Evolutionary conservation across 1,284 basidiomycete species (phyloP), one percentile per base, ranked within the genome.

Genomic region (Moesziomyces sp.): DNA sequence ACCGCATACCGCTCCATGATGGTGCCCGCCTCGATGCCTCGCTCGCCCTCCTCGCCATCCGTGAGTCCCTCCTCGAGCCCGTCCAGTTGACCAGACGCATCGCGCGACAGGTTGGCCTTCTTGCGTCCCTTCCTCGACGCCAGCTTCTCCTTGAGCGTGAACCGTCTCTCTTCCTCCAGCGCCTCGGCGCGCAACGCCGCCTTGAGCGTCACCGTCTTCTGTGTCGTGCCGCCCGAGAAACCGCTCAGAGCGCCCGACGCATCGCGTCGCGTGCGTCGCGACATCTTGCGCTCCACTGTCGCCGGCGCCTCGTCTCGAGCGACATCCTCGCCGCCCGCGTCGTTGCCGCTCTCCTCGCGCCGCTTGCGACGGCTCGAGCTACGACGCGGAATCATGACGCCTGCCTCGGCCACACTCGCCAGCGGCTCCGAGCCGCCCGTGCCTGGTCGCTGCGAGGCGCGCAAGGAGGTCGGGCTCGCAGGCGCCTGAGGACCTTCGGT

Each of bases 171-270:
- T 50, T 81, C 79, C 28, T 81, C 79, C 7, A 81, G 47, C 16
- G 79, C 76, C 43, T 81, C 79, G 5, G 79, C 79, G 18, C 75
- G 67, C 42, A 81, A 50, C 10, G 79, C 79, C 44, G 74, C 59
- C 18, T 66, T 55, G 35, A 81, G 70, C 10, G 72, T 76, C 16
- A 81, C 76, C 11, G 70, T 70, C 38, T 67, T 74, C 19, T 65
- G 62, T 28, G 51, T 49, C 23, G 74, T 72, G 18, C 46, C 57
- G 3, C 53, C 67, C 28, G 57, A 63, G 47, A 59, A 43, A 49
- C 67, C 66, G 42, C 68, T 73, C 46, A 67, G 18, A 13, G 64
- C 70, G 6, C 64, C 64, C 1, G 64, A 73, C 24, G 53, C 64
- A 53, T 73, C 64, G 21, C 70, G 59, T 23, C 70, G 70, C 24